phyloP scores from a whole-genome alignment of 805 yeast species.

The Candida oleophila region DNA sequence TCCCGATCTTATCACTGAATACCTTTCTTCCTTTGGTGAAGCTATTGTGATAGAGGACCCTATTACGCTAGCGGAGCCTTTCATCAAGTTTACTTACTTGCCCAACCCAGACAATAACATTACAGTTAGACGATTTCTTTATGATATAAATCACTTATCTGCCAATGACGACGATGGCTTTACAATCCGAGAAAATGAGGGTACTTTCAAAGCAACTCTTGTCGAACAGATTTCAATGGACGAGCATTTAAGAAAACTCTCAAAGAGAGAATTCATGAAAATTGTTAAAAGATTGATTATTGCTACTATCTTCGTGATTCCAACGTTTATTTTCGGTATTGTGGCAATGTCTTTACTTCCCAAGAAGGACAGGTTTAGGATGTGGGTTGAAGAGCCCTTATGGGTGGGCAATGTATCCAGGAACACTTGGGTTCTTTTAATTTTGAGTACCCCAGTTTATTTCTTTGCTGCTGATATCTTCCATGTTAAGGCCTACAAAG shows the following conservation, averaged over 20 bases:
- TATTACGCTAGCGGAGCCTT: conserved; percentile 54
- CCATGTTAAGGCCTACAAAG: conserved; percentile 65
- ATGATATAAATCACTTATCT: conserved; percentile 45
- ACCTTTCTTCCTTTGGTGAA: conserved; percentile 53
- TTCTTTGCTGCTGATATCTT: conserved; percentile 73
- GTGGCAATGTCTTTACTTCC: conserved; percentile 66
- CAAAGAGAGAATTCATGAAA: conserved; percentile 46
- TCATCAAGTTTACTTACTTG: conserved; percentile 60
- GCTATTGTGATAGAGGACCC: conserved; percentile 57
- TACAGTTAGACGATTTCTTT: conserved; percentile 55
- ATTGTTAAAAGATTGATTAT: conserved; percentile 48
- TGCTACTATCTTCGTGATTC: conserved; percentile 56
- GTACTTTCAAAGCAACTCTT: conserved; percentile 49
- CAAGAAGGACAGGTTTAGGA: conserved; percentile 36
- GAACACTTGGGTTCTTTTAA: conserved; percentile 62
- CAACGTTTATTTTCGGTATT: conserved; percentile 67
- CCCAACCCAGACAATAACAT: conserved; percentile 48
- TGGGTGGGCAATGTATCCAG: conserved; percentile 64
- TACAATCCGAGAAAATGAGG: conserved; percentile 15
- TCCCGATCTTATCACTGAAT: conserved; percentile 54
- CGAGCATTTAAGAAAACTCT: conserved; percentile 54
- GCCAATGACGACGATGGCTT: conserved; percentile 23
- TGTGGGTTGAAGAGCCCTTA: conserved; percentile 59
- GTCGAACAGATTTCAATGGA: conserved; percentile 59
- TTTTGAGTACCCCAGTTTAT: conserved; percentile 70